Evolutionary conservation across 2,329 filamentous ascomycete species (phyloP).

Genomic region (Metarhizium robertsii): DNA sequence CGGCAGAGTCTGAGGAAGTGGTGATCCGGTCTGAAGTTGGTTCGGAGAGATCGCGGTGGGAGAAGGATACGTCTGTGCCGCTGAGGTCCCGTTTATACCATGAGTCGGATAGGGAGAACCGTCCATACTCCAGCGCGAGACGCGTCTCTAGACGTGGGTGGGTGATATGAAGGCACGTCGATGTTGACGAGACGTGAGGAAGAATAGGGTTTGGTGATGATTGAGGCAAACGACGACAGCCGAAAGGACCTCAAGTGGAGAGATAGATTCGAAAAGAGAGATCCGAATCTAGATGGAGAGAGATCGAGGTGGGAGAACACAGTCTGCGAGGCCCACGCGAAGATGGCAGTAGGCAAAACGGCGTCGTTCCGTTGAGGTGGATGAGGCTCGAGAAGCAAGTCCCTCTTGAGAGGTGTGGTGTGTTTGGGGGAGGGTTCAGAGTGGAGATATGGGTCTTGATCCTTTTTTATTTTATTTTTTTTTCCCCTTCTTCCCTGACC

Average conservation of each 20-base stretch:
- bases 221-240: constrained; percentile 4
- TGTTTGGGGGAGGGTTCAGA: constrained; percentile 36
- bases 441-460: constrained; percentile 36
- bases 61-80: constrained; percentile 40
- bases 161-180: constrained; percentile 2
- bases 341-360: constrained; percentile 14
- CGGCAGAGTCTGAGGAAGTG: constrained; percentile 44
- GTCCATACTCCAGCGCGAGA: constrained; percentile 41
- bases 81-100: constrained; percentile 44
- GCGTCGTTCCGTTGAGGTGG: constrained; percentile 24
- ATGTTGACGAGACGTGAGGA: not conserved
- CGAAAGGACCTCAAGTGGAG: constrained; percentile 8
- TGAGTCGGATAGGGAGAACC: constrained; percentile 44
- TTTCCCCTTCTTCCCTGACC: constrained; percentile 4
- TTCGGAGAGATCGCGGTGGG: constrained; percentile 42
- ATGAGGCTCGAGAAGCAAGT: constrained; percentile 29
- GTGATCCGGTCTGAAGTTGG: constrained; percentile 37
- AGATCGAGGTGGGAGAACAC: constrained; percentile 6
- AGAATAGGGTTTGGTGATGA: constrained; percentile 1
- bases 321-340: constrained; percentile 15
- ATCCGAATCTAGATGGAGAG: constrained; percentile 2
- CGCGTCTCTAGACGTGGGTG: constrained; percentile 19
- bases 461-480: constrained; percentile 29
- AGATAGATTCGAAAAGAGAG: constrained; percentile 9
- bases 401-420: constrained; percentile 27